Evolutionary conservation across 345 rosid genomes (phyloP).

Genomic region (Syzygium jambos): DNA sequence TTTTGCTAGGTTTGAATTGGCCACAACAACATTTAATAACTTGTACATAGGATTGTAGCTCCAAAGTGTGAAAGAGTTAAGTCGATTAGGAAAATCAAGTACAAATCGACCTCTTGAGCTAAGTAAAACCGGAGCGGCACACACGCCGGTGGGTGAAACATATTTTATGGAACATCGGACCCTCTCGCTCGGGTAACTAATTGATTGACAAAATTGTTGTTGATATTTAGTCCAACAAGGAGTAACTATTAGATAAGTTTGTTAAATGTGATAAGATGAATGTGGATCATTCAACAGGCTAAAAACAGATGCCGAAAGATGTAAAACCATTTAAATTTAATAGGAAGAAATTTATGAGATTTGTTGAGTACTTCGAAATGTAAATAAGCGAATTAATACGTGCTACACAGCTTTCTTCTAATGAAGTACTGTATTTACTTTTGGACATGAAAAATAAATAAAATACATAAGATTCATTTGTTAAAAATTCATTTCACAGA

Average conservation of each 20-base stretch:
- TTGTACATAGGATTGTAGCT: neutral
- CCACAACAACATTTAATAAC: neutral
- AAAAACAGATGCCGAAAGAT: neutral
- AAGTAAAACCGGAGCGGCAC: neutral
- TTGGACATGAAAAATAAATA: neutral
- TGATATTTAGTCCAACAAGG: neutral
- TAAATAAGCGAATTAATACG: too few relatives aligned
- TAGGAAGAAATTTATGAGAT: too few relatives aligned
- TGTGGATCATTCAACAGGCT: neutral
- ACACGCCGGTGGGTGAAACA: fast-evolving
- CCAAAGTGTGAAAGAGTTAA: neutral
- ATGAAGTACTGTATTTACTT: too few relatives aligned
- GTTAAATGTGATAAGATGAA: neutral
- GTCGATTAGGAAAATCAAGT: neutral
- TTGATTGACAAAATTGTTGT: neutral
- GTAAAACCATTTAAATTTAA: neutral
- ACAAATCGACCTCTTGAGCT: neutral
- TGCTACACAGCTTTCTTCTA: too few relatives aligned
- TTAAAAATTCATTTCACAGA: too few relatives aligned
- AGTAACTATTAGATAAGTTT: neutral
- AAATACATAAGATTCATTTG: too few relatives aligned
- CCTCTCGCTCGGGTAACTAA: neutral
- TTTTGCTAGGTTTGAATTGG: neutral
- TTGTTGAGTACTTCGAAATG: too few relatives aligned
- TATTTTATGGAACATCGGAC: neutral